Base-by-base conservation (phyloP, 192 early-diverging fungal species). In the Spizellomyces sp. region DNA sequence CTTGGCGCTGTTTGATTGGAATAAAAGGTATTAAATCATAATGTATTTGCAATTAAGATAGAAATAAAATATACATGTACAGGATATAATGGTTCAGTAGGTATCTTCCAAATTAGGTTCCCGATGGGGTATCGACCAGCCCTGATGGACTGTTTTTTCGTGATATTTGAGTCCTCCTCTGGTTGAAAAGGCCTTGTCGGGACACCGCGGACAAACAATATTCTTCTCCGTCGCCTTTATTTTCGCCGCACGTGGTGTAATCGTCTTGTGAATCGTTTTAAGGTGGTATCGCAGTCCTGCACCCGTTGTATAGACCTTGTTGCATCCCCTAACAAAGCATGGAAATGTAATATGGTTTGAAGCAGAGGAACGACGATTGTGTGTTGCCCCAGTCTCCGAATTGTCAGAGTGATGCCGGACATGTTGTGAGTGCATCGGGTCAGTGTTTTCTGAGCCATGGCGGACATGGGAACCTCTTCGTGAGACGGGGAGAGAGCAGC, bases 221-320 rank as follows among this genome's bases (percentile, higher is more conserved):
- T 61, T 61, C 36, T 41, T 61, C 36, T 17, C 21, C 36, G 17
- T 61, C 36, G 59, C 59, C 6, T 41, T 17, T 15, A 61, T 61
- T 41, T 42, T 19, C 14, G 59, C 59, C 14, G 59, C 59, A 36
- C 59, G 59, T 41, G 59, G 17, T 6, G 59, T 61, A 41, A 61
- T 15, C 36, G 59, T 15, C 15, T 41, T 41, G 36, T 61, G 59
- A 6, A 27, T 61, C 59, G 59, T 36, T 42, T 61, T 61, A 14
- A 61, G 59, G 36, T 61, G 59, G 42, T 61, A 61, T 15, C 59
- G 59, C 9, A 61, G 42, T 61, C 59, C 59, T 15, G 59, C 59
- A 4, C 59, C 59, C 14, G 59, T 61, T 36, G 14, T 41, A 41
- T 61, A 61, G 14, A 61, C 42, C 36, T 42, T 19, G 15, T 14